These are phyloP conservation scores for Vigna hirtella DNA, from an alignment of 306 rosid genomes.

Conservation along the genomic window DNA sequence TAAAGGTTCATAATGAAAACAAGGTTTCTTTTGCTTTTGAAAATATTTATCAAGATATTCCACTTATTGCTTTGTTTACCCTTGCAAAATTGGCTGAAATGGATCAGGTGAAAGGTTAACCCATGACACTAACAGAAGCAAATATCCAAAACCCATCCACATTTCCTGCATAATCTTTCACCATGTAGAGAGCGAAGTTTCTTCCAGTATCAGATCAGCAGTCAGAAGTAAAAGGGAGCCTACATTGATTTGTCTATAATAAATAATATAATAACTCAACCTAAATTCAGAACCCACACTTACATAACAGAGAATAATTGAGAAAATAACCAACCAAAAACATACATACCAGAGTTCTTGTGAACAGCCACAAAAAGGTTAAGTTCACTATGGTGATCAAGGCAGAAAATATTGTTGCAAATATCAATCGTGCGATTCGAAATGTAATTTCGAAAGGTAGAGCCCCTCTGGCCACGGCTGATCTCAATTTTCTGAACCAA, in stretches of 20 bases:
- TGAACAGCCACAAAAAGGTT: conserved; percentile 69
- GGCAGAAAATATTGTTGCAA: conserved; percentile 59
- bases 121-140: conserved; percentile 24
- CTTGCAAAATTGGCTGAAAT: conserved; percentile 8
- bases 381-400: conserved; percentile 66
- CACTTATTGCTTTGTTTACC: neutral
- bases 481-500: conserved; percentile 79
- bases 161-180: conserved; percentile 33
- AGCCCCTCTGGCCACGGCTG: conserved; percentile 64
- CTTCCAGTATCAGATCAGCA: conserved; percentile 3
- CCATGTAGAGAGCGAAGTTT: conserved; percentile 12
- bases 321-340: conserved; percentile 37
- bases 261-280: neutral
- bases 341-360: conserved; percentile 61
- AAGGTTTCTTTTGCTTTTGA: conserved; percentile 22
- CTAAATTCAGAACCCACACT: conserved; percentile 27
- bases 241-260: conserved; percentile 15
- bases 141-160: conserved; percentile 36
- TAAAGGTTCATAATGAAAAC: too few species aligned
- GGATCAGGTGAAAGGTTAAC: conserved; percentile 13
- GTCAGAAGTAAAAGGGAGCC: conserved; percentile 35
- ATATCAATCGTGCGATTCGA: conserved; percentile 50
- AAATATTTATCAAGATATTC: conserved; percentile 26
- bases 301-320: conserved; percentile 32
- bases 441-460: conserved; percentile 60